Percentiles rank a stretch among this genome's conserved stretches.
Conservation (phyloP, 192 early-diverging fungal species). For the Podila epigama region DNA sequence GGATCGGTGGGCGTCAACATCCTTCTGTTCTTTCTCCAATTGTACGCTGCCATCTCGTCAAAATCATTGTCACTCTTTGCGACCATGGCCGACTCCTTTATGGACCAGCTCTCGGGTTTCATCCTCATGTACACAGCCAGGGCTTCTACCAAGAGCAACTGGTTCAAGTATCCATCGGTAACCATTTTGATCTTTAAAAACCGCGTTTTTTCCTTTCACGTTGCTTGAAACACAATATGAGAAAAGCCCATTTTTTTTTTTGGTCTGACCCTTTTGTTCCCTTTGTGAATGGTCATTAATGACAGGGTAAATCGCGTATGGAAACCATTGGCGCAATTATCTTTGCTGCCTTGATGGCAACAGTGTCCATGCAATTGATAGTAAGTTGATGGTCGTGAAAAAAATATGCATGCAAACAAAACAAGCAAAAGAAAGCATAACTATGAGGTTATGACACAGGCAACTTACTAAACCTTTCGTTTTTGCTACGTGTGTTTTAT, state of each 20-base stretch:
- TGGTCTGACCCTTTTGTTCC: not conserved
- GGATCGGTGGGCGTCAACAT: constrained; percentile 74
- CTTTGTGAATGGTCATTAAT: not conserved
- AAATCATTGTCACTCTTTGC: constrained; percentile 80
- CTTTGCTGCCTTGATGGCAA: constrained; percentile 80
- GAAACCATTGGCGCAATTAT: constrained; percentile 84
- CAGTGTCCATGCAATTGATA: constrained; percentile 73
- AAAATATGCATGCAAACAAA: not conserved
- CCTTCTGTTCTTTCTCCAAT: constrained; percentile 68
- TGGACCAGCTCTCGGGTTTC: constrained; percentile 77
- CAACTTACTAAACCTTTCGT: not conserved
- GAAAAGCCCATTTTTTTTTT: not conserved
- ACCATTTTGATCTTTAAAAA: too few species aligned
- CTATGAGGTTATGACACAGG: too few species aligned
- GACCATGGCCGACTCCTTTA: constrained; percentile 82
- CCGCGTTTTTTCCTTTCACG: not conserved
- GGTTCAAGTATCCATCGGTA: constrained; percentile 77
- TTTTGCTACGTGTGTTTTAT: too few species aligned
- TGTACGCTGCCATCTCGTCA: constrained; percentile 77
- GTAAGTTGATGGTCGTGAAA: constrained; percentile 39
- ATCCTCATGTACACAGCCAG: constrained; percentile 68
- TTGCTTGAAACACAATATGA: not conserved
- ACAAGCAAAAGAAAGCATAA: not conserved
- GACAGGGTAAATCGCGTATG: constrained; percentile 72
- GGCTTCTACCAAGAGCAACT: constrained; percentile 66